Evolutionary conservation across 2,329 filamentous ascomycete genomes (phyloP).

Genomic region (Xylaria sp.): DNA sequence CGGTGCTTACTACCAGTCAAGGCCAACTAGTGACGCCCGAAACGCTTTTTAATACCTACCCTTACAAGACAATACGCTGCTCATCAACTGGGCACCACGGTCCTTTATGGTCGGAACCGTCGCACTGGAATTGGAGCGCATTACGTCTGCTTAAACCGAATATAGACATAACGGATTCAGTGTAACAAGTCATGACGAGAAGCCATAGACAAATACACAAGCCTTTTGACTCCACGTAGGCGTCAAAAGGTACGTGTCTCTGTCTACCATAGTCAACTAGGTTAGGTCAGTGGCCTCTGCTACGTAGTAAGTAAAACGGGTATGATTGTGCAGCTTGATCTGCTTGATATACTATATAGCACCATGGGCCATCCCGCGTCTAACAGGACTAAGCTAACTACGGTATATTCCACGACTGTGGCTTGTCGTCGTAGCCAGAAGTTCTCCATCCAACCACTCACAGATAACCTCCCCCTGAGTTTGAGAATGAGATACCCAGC

Average conservation of each 20-base stretch:
- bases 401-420: conserved; percentile 21
- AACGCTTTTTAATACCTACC: not conserved
- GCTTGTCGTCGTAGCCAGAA: conserved; percentile 17
- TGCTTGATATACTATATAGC: not conserved
- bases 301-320: no score
- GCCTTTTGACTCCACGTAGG: not conserved
- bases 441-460: not conserved
- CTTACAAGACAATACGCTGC: not conserved
- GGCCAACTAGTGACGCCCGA: conserved; percentile 7
- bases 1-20: conserved; percentile 31
- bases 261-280: not conserved
- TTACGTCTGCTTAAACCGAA: not conserved
- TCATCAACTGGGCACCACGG: not conserved
- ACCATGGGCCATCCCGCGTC: not conserved
- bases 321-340: not conserved
- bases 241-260: not conserved
- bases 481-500: conserved; percentile 16
- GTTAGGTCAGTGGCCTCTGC: no score
- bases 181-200: conserved; percentile 9
- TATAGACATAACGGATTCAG: not conserved
- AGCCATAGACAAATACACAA: conserved; percentile 1
- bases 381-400: not conserved
- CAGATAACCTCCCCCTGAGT: not conserved
- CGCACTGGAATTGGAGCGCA: conserved; percentile 6
- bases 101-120: not conserved